Evolutionary conservation across 106 monocot species (phyloP), one percentile per base, ranked within the genome.

Genomic region (Alisma plantagoaquatica): DNA sequence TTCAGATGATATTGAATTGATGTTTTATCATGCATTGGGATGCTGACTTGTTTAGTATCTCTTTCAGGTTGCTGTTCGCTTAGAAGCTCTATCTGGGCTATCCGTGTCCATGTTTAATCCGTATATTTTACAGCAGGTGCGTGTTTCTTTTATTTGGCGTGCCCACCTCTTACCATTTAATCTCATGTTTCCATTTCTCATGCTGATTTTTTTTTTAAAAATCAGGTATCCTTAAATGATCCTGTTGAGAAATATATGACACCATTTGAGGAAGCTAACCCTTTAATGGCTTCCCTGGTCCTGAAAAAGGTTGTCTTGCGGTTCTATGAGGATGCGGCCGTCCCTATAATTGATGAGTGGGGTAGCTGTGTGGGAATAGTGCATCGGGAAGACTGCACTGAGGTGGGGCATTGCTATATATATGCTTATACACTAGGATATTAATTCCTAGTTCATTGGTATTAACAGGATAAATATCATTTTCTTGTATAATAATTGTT

Each of bases 211-310:
- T 29, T 26, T 14, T 38, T 70, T 0, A 3, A 20, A 18, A 19
- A 57, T 20, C 54, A 83, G 89, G 61, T 90, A 52, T 65, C 65
- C 6, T 48, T 83, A 47, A 54, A 72, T 43, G 79, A 90, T 73
- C 83, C 89, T 17, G 56, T 90, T 29, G 89, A 83, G 51, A 90
- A 90, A 28, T 73, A 77, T 54, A 90, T 90, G 89, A 71, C 53
- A 47, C 19, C 67, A 58, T 90, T 90, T 65, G 68, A 90, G 42
- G 71, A 90, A 60, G 60, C 76, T 22, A 52, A 61, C n/a, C 89
- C 89, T 51, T 60, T 90, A 41, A 65, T 52, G 50, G 65, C 61
- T 49, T 66, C 49, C 48, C 17, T 61, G 50, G 44, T 16, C 3
- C 56, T 90, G 71, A 71, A 58, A 41, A 53, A 80, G 16, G 80